A percentile compares a stretch with the other conserved stretches of the same genome.
These are phyloP conservation scores for Xylariaceae sp. DNA, from an alignment of 2,329 filamentous ascomycete genomes.

Conservation along the genomic window DNA sequence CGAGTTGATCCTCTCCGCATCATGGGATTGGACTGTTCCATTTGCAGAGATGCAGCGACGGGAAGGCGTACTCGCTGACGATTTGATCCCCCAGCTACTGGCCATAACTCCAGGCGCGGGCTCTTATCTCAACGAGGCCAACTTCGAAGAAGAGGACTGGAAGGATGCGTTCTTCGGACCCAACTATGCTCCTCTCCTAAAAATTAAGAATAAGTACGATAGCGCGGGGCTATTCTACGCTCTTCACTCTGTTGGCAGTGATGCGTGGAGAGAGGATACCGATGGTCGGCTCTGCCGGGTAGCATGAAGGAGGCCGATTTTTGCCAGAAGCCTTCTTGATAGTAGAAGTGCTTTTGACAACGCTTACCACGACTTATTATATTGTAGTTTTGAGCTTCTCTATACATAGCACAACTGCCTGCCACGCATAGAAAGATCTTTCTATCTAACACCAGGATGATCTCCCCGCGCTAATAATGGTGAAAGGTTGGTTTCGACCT, in stretches of 20 bases:
- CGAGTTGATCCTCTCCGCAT: neutral
- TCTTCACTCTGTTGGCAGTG: neutral
- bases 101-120: conserved; percentile 15
- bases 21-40: conserved; percentile 9
- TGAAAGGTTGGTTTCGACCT: too few relatives aligned
- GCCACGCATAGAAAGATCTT: too few relatives aligned
- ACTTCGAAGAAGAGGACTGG: conserved; percentile 31
- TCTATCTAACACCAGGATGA: too few relatives aligned
- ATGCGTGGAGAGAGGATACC: neutral
- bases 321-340: too few relatives aligned
- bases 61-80: conserved; percentile 24
- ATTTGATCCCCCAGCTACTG: conserved; percentile 21
- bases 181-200: conserved; percentile 30
- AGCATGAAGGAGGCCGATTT: too few relatives aligned
- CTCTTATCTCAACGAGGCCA: conserved; percentile 37
- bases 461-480: too few relatives aligned
- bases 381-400: too few relatives aligned
- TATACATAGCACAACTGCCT: too few relatives aligned
- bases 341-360: too few relatives aligned
- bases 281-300: neutral
- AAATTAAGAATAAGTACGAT: conserved; percentile 42
- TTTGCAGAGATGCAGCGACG: conserved; percentile 5
- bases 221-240: conserved; percentile 35
- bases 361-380: too few relatives aligned
- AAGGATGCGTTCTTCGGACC: conserved; percentile 32